Evolutionary conservation across 352 stramenopile species (phyloP), one percentile per base, ranked within the genome.

Genomic region (Pythium vanterpoolii): DNA sequence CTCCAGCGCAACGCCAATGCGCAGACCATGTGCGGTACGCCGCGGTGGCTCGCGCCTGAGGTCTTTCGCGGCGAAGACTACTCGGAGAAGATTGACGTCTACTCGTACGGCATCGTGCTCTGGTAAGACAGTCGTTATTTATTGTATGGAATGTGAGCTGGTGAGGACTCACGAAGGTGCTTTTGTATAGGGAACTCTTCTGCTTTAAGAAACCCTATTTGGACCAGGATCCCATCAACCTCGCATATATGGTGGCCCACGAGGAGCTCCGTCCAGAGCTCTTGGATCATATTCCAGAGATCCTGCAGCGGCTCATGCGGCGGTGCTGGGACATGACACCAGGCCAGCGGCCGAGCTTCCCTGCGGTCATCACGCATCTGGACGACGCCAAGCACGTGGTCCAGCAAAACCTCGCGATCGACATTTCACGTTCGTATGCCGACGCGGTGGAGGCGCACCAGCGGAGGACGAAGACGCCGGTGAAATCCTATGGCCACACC

Each of bases 181-280:
- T 33, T 50, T 47, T 42, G 39, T 5, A 21, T 40, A 89, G 80
- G 81, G 78, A 90, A 47, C 71, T 90, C 13, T 90, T 90, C 33
- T 90, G 81, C 69, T 90, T 90, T 63, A 87, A 88, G 70, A 90
- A 90, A 53, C 81, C 81, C 28, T 90, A 90, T 58, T 50, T 90
- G 42, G 81, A 90, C 63, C 78, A 90, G 33, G 81, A 90, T 53
- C 76, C 78, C 16, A 90, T 90, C 67, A 90, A 86, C 28, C 28
- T 90, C 30, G 78, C 78, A 30, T 89, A 90, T 62, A 81, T 90
- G 61, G 78, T 90, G 6, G 81, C 80, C 7, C 75, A 90, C 62
- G 79, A 89, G 43, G 77, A 89, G 61, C 71, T 90, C n/a, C 78
- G 78, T 0, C 81, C 81, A 0, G 69, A 79, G 33, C 59, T 90